phyloP scores from a whole-genome alignment of 2,329 filamentous ascomycete species.

The Colletotrichum scovillei region DNA sequence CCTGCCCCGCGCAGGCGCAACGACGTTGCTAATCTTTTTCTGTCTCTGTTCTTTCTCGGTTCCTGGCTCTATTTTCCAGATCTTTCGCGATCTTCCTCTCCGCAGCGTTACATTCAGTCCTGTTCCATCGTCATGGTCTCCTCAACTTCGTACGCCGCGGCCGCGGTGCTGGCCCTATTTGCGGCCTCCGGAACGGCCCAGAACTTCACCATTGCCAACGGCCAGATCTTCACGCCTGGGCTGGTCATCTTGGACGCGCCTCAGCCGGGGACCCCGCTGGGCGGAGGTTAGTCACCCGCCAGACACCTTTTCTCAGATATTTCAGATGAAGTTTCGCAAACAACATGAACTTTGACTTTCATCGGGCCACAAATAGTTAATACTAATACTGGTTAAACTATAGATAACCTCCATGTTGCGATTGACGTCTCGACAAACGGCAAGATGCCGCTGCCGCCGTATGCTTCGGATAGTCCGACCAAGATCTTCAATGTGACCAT shows the following conservation, averaged over 20 bases:
- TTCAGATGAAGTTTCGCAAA: neutral
- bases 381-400: conserved; percentile 3
- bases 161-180: conserved; percentile 43
- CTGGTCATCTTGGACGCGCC: conserved; percentile 75
- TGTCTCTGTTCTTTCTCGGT: conserved; percentile 8
- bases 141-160: conserved; percentile 23
- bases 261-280: conserved; percentile 72
- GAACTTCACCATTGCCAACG: conserved; percentile 69
- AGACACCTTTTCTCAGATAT: neutral
- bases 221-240: conserved; percentile 77
- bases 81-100: neutral
- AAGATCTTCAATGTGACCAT: conserved; percentile 73
- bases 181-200: conserved; percentile 42
- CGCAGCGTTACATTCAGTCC: neutral
- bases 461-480: conserved; percentile 63
- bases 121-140: conserved; percentile 15
- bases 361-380: neutral
- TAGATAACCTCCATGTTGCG: conserved; percentile 70
- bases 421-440: conserved; percentile 76
- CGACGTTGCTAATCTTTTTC: neutral
- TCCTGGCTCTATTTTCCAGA: neutral
- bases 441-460: conserved; percentile 68
- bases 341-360: conserved; percentile 20
- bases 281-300: conserved; percentile 63
- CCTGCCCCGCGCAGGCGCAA: neutral